These are phyloP conservation scores for Auricularia auricula-judae DNA, from an alignment of 768 basidiomycete genomes.

Conservation along the genomic window DNA sequence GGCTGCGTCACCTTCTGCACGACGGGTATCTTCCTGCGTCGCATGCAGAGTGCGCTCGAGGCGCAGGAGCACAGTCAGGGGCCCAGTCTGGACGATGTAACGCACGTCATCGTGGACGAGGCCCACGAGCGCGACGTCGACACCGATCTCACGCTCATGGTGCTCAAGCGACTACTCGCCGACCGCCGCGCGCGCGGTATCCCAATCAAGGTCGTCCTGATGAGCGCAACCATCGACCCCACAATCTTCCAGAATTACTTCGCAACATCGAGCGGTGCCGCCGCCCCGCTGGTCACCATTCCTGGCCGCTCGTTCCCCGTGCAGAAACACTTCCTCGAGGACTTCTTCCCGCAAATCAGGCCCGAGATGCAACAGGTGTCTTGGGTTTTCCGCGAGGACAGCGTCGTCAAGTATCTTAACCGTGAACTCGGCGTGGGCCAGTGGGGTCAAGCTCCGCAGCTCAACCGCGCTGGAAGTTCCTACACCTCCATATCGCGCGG, in stretches of 20 bases:
- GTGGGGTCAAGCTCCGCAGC: constrained; percentile 8
- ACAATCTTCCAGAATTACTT: constrained; percentile 86
- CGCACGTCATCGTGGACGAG: constrained; percentile 90
- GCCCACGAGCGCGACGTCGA: constrained; percentile 94
- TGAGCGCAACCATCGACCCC: constrained; percentile 95
- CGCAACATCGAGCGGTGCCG: constrained; percentile 42
- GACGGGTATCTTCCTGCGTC: constrained; percentile 79
- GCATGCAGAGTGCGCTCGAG: constrained; percentile 65
- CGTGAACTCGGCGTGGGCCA: constrained; percentile 43
- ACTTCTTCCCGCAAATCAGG: constrained; percentile 40
- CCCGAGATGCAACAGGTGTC: constrained; percentile 21
- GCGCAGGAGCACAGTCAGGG: constrained; percentile 20
- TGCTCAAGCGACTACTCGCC: constrained; percentile 70
- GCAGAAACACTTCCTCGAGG: constrained; percentile 67
- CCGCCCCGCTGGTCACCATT: constrained; percentile 64
- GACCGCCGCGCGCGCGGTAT: constrained; percentile 60
- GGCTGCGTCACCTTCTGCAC: constrained; percentile 91
- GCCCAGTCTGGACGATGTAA: constrained; percentile 53
- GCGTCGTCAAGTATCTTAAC: constrained; percentile 58
- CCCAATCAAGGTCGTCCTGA: constrained; percentile 78
- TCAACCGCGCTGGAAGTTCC: background rate
- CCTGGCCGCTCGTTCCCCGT: constrained; percentile 94
- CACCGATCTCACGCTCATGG: constrained; percentile 80
- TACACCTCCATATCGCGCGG: background rate
- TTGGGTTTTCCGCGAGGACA: constrained; percentile 65